A percentile compares a stretch with the other conserved stretches of the same genome.
These are phyloP conservation scores for Suhomyces guaymorum DNA, from an alignment of 1,139 yeast genomes.

Conservation along the genomic window DNA sequence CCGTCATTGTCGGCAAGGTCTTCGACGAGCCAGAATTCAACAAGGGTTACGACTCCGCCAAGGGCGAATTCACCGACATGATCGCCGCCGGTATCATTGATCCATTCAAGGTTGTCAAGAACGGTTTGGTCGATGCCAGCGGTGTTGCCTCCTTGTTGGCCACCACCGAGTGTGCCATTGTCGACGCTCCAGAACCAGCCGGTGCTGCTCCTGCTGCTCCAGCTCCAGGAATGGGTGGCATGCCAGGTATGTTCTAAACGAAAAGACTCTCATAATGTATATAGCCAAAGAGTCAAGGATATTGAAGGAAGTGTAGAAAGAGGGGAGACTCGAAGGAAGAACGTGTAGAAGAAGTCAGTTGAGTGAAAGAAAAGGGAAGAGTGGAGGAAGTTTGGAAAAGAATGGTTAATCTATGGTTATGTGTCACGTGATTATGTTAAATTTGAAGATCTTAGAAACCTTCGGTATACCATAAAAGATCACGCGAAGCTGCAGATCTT, in stretches of 20 bases:
- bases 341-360: too few relatives aligned
- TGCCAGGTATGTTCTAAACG: conserved; percentile 34
- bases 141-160: conserved; percentile 98
- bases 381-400: too few relatives aligned
- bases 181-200: conserved; percentile 93
- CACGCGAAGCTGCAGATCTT: too few relatives aligned
- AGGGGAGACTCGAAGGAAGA: too few relatives aligned
- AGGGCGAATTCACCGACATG: conserved; percentile 95
- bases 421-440: too few relatives aligned
- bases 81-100: conserved; percentile 97
- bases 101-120: conserved; percentile 98
- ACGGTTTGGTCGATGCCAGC: conserved; percentile 94
- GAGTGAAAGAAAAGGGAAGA: too few relatives aligned
- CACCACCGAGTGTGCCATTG: conserved; percentile 98
- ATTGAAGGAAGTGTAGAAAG: too few relatives aligned
- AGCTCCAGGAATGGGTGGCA: conserved; percentile 48
- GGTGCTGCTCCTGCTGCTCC: conserved; percentile 63
- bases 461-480: too few relatives aligned
- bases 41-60: conserved; percentile 91
- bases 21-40: conserved; percentile 86
- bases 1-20: conserved; percentile 95
- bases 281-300: conserved; percentile 2
- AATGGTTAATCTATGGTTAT: too few relatives aligned
- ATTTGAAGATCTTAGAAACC: too few relatives aligned
- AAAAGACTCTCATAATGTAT: conserved; percentile 4